Percentiles rank a stretch among this genome's conserved stretches.
phyloP scores from a whole-genome alignment of 169 alveolate species.

The Besnoitia besnoiti region DNA sequence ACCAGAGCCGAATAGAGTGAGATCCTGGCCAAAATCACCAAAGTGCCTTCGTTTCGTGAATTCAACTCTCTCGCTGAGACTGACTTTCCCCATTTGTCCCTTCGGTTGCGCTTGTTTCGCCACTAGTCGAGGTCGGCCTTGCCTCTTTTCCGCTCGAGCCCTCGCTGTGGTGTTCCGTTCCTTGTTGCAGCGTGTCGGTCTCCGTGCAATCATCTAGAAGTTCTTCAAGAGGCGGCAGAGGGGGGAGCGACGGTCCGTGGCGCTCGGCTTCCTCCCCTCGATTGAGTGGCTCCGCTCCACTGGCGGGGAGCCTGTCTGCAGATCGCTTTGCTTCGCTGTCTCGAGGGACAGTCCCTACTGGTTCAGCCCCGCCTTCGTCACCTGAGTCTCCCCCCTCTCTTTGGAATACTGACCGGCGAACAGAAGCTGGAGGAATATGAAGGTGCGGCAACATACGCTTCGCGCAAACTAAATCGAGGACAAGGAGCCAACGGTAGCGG shows the following conservation, averaged over 20 bases:
- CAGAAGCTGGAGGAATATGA: neutral
- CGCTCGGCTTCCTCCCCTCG: neutral
- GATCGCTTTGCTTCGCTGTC: no score
- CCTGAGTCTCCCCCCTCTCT: no score
- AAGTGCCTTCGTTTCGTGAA: no score
- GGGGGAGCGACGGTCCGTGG: neutral
- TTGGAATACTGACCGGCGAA: neutral
- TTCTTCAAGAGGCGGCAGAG: neutral
- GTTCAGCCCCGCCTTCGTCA: no score
- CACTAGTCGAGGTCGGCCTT: no score
- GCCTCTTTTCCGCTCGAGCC: neutral
- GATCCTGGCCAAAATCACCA: no score
- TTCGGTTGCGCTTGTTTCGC: no score
- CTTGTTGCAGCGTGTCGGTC: neutral
- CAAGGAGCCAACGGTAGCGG: conserved; percentile 39
- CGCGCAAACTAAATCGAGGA: neutral
- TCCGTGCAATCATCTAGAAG: neutral
- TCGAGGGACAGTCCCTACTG: no score
- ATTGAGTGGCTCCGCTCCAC: no score
- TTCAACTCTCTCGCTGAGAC: neutral
- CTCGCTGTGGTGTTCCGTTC: neutral
- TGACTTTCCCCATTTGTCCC: neutral
- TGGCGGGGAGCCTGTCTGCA: no score
- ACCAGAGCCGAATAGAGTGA: no score
- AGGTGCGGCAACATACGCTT: conserved; percentile 1